Conservation (phyloP, 164 flowering plant species). For the Liquidambar formosana region DNA sequence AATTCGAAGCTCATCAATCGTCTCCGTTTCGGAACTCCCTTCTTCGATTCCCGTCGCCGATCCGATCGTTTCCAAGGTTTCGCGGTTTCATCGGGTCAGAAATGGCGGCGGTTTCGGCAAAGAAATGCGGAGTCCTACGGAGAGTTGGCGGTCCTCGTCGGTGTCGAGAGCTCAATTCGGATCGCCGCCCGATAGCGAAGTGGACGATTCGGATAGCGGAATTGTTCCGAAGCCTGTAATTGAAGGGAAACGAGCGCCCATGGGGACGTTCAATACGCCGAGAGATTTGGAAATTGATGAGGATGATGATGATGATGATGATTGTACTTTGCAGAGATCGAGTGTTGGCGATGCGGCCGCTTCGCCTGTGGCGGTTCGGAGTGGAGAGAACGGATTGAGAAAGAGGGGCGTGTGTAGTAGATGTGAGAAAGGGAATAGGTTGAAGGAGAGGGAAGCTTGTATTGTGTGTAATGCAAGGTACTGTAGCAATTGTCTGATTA, state of each 20-base stretch:
- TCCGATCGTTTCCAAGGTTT: constrained; percentile 19
- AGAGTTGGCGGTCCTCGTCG: constrained; percentile 17
- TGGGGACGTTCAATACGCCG: constrained; percentile 30
- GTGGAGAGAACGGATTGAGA: constrained; percentile 15
- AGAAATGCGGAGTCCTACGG: constrained; percentile 10
- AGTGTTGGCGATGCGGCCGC: constrained; percentile 7
- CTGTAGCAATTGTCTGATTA: constrained; percentile 52
- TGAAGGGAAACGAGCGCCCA: constrained; percentile 20
- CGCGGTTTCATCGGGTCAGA: constrained; percentile 16
- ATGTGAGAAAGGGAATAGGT: constrained; percentile 43
- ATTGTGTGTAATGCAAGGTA: constrained; percentile 53
- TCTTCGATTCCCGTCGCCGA: constrained; percentile 17
- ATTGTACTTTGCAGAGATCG: constrained; percentile 19
- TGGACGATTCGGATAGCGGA: constrained; percentile 4
- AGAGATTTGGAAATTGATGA: constrained; percentile 8
- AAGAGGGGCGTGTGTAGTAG: constrained; percentile 38
- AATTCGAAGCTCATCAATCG: constrained; percentile 25
- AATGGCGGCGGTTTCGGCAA: constrained; percentile 5
- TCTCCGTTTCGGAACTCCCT: constrained; percentile 13
- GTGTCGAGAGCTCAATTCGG: constrained; percentile 12
- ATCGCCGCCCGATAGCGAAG: constrained; percentile 1
- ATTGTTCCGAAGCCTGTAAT: not conserved
- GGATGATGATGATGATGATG: constrained; percentile 23
- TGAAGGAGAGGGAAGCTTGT: constrained; percentile 49
- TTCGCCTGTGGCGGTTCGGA: constrained; percentile 23